Evolutionary conservation across 2,329 filamentous ascomycete species (phyloP).

Genomic region (Fusarium nanum): DNA sequence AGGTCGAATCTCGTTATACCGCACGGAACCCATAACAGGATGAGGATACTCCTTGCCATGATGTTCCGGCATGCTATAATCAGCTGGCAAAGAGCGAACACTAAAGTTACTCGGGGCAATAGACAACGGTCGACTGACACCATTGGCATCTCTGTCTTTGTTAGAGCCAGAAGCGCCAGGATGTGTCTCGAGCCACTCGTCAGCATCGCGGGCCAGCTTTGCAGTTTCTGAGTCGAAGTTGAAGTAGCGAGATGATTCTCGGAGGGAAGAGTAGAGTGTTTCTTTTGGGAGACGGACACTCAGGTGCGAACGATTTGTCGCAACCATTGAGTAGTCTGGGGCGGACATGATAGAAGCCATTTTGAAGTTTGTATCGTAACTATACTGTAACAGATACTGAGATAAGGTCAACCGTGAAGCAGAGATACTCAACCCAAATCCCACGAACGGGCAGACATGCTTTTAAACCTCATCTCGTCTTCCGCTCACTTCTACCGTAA

Average conservation of each 20-base stretch:
- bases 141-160: conserved; percentile 35
- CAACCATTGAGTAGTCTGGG: conserved; percentile 45
- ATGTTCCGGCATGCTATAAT: conserved; percentile 24
- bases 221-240: conserved; percentile 41
- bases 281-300: conserved; percentile 45
- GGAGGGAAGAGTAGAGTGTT: conserved; percentile 41
- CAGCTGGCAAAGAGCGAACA: conserved; percentile 35
- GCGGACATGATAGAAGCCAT: conserved; percentile 48
- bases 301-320: conserved; percentile 39
- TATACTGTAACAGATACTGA: background rate
- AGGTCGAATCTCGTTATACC: conserved; percentile 38
- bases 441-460: background rate
- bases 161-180: conserved; percentile 20
- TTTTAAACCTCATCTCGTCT: conserved; percentile 27
- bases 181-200: conserved; percentile 42
- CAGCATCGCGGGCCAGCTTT: conserved; percentile 36
- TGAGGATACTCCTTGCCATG: conserved; percentile 33
- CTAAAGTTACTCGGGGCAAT: conserved; percentile 41
- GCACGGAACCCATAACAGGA: conserved; percentile 42
- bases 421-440: background rate
- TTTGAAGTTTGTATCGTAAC: conserved; percentile 12
- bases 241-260: conserved; percentile 44
- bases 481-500: background rate
- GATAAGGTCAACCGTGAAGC: background rate
- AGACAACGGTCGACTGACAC: conserved; percentile 40